A percentile compares a stretch with the other conserved stretches of the same genome.
These are phyloP conservation scores for Zymoseptoria tritici DNA, from an alignment of 2,329 filamentous ascomycete genomes.

Conservation along the genomic window DNA sequence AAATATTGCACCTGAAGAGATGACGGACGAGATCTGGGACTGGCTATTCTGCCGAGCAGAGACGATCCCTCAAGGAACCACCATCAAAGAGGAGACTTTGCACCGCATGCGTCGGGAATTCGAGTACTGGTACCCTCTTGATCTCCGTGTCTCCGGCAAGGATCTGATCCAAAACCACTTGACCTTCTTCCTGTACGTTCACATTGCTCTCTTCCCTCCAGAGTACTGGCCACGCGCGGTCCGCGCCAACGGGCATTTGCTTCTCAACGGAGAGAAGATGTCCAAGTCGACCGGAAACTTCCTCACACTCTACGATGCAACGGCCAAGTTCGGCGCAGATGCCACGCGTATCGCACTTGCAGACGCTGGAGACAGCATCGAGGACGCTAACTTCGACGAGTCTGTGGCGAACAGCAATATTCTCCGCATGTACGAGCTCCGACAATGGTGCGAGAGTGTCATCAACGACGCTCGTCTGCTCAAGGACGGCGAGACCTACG, in stretches of 20 bases:
- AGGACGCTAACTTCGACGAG: slow-evolving; percentile 97
- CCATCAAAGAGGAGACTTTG: slow-evolving; percentile 66
- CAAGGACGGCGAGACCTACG: slow-evolving; percentile 37
- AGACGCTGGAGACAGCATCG: slow-evolving; percentile 87
- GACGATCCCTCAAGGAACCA: slow-evolving; percentile 51
- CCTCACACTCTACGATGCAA: slow-evolving; percentile 77
- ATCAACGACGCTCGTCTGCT: slow-evolving; percentile 52
- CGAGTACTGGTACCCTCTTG: slow-evolving; percentile 93
- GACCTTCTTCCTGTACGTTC: slow-evolving; percentile 92
- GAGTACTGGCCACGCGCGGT: slow-evolving; percentile 85
- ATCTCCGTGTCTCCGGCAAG: slow-evolving; percentile 82
- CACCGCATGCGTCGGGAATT: slow-evolving; percentile 83
- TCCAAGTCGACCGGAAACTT: slow-evolving; percentile 97
- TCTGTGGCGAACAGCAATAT: slow-evolving; percentile 88
- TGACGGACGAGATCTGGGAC: slow-evolving; percentile 94
- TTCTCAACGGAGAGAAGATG: slow-evolving; percentile 98
- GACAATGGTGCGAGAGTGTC: slow-evolving; percentile 89
- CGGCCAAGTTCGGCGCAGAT: slow-evolving; percentile 90
- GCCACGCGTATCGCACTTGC: slow-evolving; percentile 85
- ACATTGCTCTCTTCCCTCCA: slow-evolving; percentile 77
- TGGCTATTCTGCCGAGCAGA: slow-evolving; percentile 80
- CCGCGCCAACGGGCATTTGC: slow-evolving; percentile 84
- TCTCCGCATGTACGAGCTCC: slow-evolving; percentile 70
- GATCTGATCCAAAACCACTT: slow-evolving; percentile 91
- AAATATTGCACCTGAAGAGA: slow-evolving; percentile 71